These are phyloP conservation scores for Paracorniculantispora psalliotae DNA, from an alignment of 2,329 filamentous ascomycete genomes.

Conservation along the genomic window DNA sequence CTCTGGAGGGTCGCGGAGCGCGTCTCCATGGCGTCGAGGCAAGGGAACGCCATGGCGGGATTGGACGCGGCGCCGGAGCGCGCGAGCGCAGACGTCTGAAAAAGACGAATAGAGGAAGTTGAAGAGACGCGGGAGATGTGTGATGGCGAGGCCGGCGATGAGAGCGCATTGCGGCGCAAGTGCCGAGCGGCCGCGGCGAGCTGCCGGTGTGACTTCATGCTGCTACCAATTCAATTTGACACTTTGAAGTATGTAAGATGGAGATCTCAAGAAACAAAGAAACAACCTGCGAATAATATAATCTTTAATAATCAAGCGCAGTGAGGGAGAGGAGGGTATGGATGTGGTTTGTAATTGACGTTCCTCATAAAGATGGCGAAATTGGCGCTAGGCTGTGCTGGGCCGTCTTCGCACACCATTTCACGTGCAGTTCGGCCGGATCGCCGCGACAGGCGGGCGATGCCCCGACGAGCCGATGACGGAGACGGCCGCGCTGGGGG, in stretches of 20 bases:
- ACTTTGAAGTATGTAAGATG: neutral
- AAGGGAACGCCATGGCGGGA: conserved; percentile 83
- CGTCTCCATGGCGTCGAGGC: conserved; percentile 77
- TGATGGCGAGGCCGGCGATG: neutral
- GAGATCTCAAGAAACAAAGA: neutral
- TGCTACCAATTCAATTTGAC: neutral
- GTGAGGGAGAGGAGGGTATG: neutral
- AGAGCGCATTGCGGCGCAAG: conserved; percentile 1
- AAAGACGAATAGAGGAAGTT: neutral
- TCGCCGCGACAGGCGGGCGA: conserved; percentile 2
- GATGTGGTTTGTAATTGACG: conserved; percentile 8
- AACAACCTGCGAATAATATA: neutral
- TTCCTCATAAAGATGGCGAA: conserved; percentile 4
- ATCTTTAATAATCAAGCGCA: neutral
- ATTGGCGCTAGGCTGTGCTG: conserved; percentile 8
- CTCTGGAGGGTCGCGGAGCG: conserved; percentile 63
- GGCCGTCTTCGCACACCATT: conserved; percentile 22
- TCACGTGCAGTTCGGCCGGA: conserved; percentile 19
- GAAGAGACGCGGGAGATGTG: neutral
- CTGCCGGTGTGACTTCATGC: conserved; percentile 13
- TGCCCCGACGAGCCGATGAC: conserved; percentile 12
- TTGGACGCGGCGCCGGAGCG: conserved; percentile 55
- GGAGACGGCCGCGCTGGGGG: conserved; percentile 7
- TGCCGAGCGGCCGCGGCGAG: conserved; percentile 13
- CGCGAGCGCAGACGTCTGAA: conserved; percentile 12